Base-by-base conservation (phyloP, 805 yeast genomes). In the Metschnikowia shivogae region DNA sequence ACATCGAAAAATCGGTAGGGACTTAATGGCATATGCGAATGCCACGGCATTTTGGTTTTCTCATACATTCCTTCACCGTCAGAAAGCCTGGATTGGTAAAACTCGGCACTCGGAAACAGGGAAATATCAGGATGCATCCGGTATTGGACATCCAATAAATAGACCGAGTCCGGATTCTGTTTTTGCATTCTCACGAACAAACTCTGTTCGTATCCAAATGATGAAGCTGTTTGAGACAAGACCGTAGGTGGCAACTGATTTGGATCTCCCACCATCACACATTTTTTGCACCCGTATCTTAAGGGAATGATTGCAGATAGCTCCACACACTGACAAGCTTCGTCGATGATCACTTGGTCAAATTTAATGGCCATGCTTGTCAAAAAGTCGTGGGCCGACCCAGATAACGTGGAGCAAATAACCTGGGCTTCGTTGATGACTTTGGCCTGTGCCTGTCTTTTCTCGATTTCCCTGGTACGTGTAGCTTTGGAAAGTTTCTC, bases 261-360 rank as follows among this genome's bases (percentile, higher is more conserved):
- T 2, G 98, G 98, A 68, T 93, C 99, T 62, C 99, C 99, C 37
- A 93, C 99, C 95, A 93, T 86, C 39, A 93, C 84, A 68, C 98
- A 92, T 44, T 82, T 80, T 48, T 76, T 82, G 56, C 95, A 86
- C 1, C 98, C 98, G 62, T 90, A 93, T 58, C 95, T 73, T 52
- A 93, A 70, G 0, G 99, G 99, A 56, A 92, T 92, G 22, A 93
- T 77, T 0, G 95, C 86, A 6, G 97, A 88, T 30, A 92, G 61
- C 60, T 92, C 99, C 33, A 93, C 90, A 79, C 96, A 86, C 64
- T 92, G 99, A 54, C 97, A 95, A 2, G 99, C 99, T 64, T 92
- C 99, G 69, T 92, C 99, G 49, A 92, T 84, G 41, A 92, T 83
- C 1, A 93, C 97, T 4, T 95, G 88, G 39, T 86, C 95, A 61